Evolutionary conservation across 257 asterid species (phyloP).

Genomic region (Solanum ossicruentum): DNA sequence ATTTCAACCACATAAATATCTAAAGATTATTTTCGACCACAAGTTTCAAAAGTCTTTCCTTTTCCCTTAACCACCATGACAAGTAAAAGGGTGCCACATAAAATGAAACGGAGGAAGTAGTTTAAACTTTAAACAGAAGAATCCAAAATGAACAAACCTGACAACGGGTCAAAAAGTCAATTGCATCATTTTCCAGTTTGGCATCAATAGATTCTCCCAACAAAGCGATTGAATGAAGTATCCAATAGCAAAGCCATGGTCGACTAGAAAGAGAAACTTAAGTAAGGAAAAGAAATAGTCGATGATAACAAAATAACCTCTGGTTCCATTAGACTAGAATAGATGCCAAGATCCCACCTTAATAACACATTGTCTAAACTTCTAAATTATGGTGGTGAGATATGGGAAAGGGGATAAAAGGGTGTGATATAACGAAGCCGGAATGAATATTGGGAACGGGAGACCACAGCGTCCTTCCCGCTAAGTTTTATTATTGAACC

Average conservation of each 20-base stretch:
- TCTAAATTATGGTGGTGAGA: not conserved
- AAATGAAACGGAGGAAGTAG: not conserved
- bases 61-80: no score
- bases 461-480: not conserved
- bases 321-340: not conserved
- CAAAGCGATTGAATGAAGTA: slow-evolving; percentile 71
- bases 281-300: not conserved
- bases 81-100: no score
- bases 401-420: not conserved
- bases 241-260: slow-evolving; percentile 98
- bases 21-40: no score
- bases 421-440: not conserved
- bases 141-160: slow-evolving; percentile 34
- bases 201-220: slow-evolving; percentile 61
- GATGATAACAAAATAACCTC: not conserved
- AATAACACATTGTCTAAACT: not conserved
- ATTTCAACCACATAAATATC: no score
- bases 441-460: not conserved
- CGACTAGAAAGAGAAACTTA: slow-evolving; percentile 44
- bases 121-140: not conserved
- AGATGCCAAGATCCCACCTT: not conserved
- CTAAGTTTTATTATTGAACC: not conserved
- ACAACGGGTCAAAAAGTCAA: slow-evolving; percentile 71
- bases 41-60: no score
- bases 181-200: slow-evolving; percentile 34